These are phyloP conservation scores for Botrytis sinoallii DNA, from an alignment of 2,329 filamentous ascomycete species.

Conservation along the genomic window DNA sequence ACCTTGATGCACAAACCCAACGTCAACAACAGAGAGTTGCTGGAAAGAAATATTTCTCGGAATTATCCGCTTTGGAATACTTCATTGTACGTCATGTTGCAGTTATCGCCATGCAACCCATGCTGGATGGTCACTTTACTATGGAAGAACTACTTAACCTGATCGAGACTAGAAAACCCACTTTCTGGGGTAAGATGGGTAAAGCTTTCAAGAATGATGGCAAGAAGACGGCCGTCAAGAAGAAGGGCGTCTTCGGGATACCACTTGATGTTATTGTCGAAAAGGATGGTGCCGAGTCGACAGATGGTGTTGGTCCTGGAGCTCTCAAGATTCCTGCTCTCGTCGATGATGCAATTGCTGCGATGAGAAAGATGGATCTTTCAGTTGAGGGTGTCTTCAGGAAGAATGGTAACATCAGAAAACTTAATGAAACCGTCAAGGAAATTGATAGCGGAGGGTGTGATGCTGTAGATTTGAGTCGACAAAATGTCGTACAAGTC, in stretches of 20 bases:
- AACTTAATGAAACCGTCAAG: slow-evolving; percentile 80
- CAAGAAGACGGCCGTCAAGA: slow-evolving; percentile 67
- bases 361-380: slow-evolving; percentile 98
- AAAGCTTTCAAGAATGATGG: slow-evolving; percentile 92
- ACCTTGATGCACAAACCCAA: slow-evolving; percentile 45
- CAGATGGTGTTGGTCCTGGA: slow-evolving; percentile 90
- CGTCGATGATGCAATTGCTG: slow-evolving; percentile 88
- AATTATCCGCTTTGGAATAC: slow-evolving; percentile 91
- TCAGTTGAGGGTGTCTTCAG: slow-evolving; percentile 98
- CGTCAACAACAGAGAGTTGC: slow-evolving; percentile 47
- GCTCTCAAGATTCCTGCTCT: slow-evolving; percentile 88
- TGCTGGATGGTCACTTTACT: slow-evolving; percentile 87
- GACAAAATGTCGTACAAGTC: slow-evolving; percentile 88
- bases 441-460: slow-evolving; percentile 82
- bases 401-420: slow-evolving; percentile 98
- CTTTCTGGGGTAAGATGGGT: slow-evolving; percentile 97
- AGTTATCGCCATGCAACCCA: slow-evolving; percentile 89
- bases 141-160: slow-evolving; percentile 88
- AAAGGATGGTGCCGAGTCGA: slow-evolving; percentile 94
- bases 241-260: slow-evolving; percentile 92
- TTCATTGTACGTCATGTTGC: slow-evolving; percentile 96
- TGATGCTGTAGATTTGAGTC: slow-evolving; percentile 79
- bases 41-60: slow-evolving; percentile 86
- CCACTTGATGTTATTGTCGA: slow-evolving; percentile 86
- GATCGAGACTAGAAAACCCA: slow-evolving; percentile 89